Evolutionary conservation across 2,329 filamentous ascomycete species (phyloP), one percentile per base, ranked within the genome.

Genomic region (Fusarium protoensiforme): DNA sequence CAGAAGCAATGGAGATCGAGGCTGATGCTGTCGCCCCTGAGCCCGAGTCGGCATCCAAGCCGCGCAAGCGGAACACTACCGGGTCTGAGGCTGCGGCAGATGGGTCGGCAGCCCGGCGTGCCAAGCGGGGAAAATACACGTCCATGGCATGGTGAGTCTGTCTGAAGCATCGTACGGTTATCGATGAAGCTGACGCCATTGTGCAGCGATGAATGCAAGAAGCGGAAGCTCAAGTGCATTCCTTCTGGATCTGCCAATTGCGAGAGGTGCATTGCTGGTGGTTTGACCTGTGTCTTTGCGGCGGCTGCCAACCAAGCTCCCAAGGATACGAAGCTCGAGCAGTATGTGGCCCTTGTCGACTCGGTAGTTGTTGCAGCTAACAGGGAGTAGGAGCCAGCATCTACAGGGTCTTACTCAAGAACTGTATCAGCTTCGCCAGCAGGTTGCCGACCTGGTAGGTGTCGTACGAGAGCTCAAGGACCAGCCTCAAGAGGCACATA

Each of bases 161-260:
- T 20, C 14, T 27, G 11, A 46, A 66, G n/a, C 7, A 48, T 27
- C 22, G 24, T 0, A 16, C 13, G 9, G 27, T 38, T 14, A 3
- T 39, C 29, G 33, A 38, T 20, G 4, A 24, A 43, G 53, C 61
- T 78, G 53, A 78, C 60, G 13, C 4, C 7, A 2, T 35, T 16
- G 22, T 51, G 11, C 35, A 80, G 81, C 31, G 79, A 84, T 58
- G 82, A 84, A 24, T 85, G 83, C 69, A 84, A 84, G 65, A 82
- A 81, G 41, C 73, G 81, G 31, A 84, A 84, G 64, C 81, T 84
- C 62, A 85, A 84, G 65, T 85, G 83, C 69, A 75, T 82, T 39
- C 78, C 78, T 2, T 66, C 68, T 0, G 72, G 74, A 6, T 72
- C 79, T 29, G 67, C 65, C 1, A 70, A 61, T 22, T 83, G 82